A percentile compares a stretch with the other conserved stretches of the same genome.
phyloP scores from a whole-genome alignment of 306 rosid species.

The Begonia loranthoides region DNA sequence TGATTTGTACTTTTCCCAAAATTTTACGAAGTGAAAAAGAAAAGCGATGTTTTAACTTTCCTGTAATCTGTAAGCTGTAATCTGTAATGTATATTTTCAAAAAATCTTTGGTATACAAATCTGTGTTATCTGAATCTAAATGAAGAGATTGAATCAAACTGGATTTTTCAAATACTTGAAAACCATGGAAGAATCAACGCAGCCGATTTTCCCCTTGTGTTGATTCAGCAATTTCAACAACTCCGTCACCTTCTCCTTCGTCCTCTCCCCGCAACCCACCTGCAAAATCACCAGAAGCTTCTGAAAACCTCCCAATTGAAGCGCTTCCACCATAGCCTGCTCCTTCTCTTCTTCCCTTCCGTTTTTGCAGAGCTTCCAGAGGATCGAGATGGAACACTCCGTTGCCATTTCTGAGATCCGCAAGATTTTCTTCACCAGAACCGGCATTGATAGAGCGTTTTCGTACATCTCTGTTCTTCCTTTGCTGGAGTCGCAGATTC shows the following conservation, averaged over 20 bases:
- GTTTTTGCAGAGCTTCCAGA: slow-evolving; percentile 55
- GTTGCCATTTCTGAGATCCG: slow-evolving; percentile 53
- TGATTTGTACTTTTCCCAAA: too few species aligned
- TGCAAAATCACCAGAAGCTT: slow-evolving; percentile 76
- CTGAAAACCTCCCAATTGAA: slow-evolving; percentile 61
- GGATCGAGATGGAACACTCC: slow-evolving; percentile 37
- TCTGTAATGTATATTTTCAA: too few species aligned
- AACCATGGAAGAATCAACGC: slow-evolving; percentile 57
- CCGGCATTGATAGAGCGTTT: slow-evolving; percentile 62
- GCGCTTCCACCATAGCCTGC: slow-evolving; percentile 37
- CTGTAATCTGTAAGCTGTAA: too few species aligned
- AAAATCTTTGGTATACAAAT: neutral
- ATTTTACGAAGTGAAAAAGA: too few species aligned
- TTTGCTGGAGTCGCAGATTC: slow-evolving; percentile 31
- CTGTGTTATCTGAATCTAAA: slow-evolving; percentile 3
- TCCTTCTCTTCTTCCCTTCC: slow-evolving; percentile 15
- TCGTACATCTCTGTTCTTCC: slow-evolving; percentile 39
- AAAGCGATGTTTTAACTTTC: too few species aligned
- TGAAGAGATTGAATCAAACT: slow-evolving; percentile 18
- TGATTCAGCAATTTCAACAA: slow-evolving; percentile 60
- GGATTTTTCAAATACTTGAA: slow-evolving; percentile 57
- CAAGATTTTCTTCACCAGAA: slow-evolving; percentile 62
- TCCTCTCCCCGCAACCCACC: slow-evolving; percentile 50
- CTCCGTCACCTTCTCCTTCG: slow-evolving; percentile 54
- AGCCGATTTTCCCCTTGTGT: slow-evolving; percentile 34